Base-by-base conservation (phyloP, 202 grass and related monocot species). In the Panicum virgatum region DNA sequence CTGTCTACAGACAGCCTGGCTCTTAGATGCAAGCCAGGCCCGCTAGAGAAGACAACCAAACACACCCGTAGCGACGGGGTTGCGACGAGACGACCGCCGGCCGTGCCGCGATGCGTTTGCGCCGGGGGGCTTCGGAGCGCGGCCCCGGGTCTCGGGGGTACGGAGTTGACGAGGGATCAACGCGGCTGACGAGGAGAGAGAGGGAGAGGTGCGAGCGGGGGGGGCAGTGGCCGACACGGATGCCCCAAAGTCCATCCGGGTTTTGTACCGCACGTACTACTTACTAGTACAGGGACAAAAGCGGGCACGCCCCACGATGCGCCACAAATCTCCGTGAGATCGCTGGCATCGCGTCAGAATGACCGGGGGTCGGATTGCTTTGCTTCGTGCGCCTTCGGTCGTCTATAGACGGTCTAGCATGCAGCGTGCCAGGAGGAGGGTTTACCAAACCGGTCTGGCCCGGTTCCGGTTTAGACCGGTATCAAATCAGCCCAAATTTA, bases 161-260 rank as follows among this genome's bases (percentile, higher is more conserved):
- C 70, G 77, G 84, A 62, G 85, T 71, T 82, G 85, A 82, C 72
- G 72, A 45, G 64, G 58, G 37, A 53, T 65, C 60, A 61, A 42
- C 66, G 54, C 54, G 14, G 56, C 20, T 67, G 65, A 71, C 43
- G 58, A 22, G 46, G 69, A 40, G 52, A 61, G 82, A 26, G n/a
- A 40, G 0, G 10, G n/a, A 50, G 9, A 16, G n/a, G n/a, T 34
- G 32, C 32, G 43, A 66, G 62, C 14, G n/a, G 8, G 12, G 25
- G 2, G 20, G 5, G 10, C 36, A 14, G 62, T 81, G 77, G 77
- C 78, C 70, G 78, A 86, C 84, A 86, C 25, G 60, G 77, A 58
- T 66, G 84, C 84, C 18, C 51, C 70, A 68, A 76, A 81, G 62
- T 69, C 62, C 77, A 37, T 75, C 30, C 29, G 23, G 66, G 50